phyloP scores from a whole-genome alignment of 176 grass and related monocot genomes.

The Triticum timopheevii region DNA sequence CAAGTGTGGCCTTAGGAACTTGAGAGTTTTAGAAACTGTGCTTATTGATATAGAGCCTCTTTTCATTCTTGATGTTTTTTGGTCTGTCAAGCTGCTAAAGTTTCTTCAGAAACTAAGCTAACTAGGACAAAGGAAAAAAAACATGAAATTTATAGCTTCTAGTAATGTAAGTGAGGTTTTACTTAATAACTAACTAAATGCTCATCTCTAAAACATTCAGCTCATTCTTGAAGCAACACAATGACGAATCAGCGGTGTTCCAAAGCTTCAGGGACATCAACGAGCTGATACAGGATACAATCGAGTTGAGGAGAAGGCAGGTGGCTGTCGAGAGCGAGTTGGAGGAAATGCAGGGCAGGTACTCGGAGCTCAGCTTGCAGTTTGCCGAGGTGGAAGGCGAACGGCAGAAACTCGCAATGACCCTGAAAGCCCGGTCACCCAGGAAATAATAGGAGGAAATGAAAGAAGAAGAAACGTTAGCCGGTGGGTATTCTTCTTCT shows the following conservation, averaged over 20 bases:
- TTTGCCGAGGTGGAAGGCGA: slow-evolving; percentile 93
- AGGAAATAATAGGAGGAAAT: slow-evolving; percentile 43
- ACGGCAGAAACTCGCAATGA: slow-evolving; percentile 83
- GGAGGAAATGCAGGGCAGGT: slow-evolving; percentile 86
- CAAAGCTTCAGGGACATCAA: slow-evolving; percentile 98
- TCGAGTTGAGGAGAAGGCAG: slow-evolving; percentile 77
- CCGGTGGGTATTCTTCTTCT: background rate
- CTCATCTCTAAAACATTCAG: slow-evolving; percentile 30
- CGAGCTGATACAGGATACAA: slow-evolving; percentile 91
- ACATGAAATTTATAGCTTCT: background rate
- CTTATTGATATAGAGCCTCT: background rate
- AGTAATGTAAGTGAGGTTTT: background rate
- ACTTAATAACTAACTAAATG: background rate
- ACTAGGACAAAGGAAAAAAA: background rate
- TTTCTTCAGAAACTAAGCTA: background rate
- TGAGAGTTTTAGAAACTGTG: background rate
- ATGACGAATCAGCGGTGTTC: slow-evolving; percentile 72
- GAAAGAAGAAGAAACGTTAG: background rate
- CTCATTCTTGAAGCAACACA: slow-evolving; percentile 93
- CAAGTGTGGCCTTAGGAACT: background rate
- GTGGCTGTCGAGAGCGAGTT: slow-evolving; percentile 64
- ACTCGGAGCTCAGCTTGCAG: slow-evolving; percentile 90
- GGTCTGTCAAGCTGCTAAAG: background rate
- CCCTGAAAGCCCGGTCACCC: slow-evolving; percentile 53
- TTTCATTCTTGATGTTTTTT: background rate